Base-by-base conservation (phyloP, 352 stramenopile species). In the Phytophthora boehmeriae region DNA sequence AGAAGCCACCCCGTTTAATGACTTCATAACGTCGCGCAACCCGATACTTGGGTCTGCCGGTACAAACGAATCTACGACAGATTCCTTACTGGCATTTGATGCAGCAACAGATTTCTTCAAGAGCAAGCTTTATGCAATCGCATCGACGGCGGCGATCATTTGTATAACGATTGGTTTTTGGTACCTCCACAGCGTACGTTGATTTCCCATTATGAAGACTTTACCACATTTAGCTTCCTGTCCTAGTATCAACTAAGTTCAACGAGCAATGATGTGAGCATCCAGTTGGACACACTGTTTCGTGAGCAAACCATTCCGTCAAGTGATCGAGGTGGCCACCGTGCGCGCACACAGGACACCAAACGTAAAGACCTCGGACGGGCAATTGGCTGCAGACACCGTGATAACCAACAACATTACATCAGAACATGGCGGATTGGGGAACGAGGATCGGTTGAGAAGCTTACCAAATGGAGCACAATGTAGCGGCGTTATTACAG, bases 291-390 rank as follows among this genome's bases (percentile, higher is more conserved):
- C 86, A 95, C 25, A 86, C 68, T 23, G 77, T 75, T 39, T 92
- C 79, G 22, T 73, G 71, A 13, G 63, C 59, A 76, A 95, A 96
- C 86, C 87, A 96, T 28, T 93, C 84, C 1, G 80, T 73, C 25
- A 96, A 61, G 71, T 95, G 86, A 20, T 95, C 73, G 17, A 97
- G 55, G 52, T 97, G 90, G 13, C 90, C 90, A 16, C 88, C 89
- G 55, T 97, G 90, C 2, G 88, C 90, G 58, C 90, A 97, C n/a
- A 94, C 89, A 11, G 90, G 88, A 50, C 90, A 97, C 90, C 90
- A 97, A 4, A 96, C 89, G 51, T 95, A 97, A 5, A 97, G 56
- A 43, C 90, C 89, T 25, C 87, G 85, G 22, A 96, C 90, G 36
- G 88, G 86, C 4, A 93, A 53, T 82, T 96, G 81, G 50, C 88